A percentile compares a stretch with the other conserved stretches of the same genome.
Evolutionary conservation across 495 filamentous ascomycete genomes (phyloP).

Genomic region (Penicillium robsamsonii): DNA sequence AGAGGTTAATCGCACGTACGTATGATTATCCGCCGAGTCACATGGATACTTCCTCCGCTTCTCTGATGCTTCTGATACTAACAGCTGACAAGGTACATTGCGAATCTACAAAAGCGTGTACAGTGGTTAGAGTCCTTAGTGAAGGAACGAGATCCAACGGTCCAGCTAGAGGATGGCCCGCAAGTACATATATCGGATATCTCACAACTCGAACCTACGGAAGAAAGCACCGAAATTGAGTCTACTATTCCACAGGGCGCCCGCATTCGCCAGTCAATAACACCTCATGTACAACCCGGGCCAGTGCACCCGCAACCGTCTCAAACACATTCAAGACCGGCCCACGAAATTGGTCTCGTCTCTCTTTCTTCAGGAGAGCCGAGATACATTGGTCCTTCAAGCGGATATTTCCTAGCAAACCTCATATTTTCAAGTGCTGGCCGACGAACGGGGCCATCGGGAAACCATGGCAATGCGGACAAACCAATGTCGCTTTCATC

Average conservation of each 20-base stretch:
- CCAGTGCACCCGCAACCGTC: conserved; percentile 2
- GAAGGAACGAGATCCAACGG: conserved; percentile 28
- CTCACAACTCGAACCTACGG: not conserved
- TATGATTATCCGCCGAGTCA: not conserved
- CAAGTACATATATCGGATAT: conserved; percentile 9
- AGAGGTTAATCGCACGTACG: conserved; percentile 37
- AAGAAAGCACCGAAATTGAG: not conserved
- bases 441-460: conserved; percentile 20
- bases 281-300: conserved; percentile 9
- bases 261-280: not conserved
- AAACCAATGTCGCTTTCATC: conserved; percentile 24
- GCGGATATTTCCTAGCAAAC: conserved; percentile 44
- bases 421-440: conserved; percentile 40
- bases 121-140: conserved; percentile 45
- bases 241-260: not conserved
- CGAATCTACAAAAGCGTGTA: conserved; percentile 38
- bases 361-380: conserved; percentile 35
- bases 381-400: conserved; percentile 42
- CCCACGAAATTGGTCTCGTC: conserved; percentile 41
- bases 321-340: conserved; percentile 26
- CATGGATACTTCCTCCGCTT: not conserved
- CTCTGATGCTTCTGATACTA: not conserved
- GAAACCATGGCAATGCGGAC: not conserved
- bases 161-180: conserved; percentile 30
- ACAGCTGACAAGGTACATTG: conserved; percentile 32